These are phyloP conservation scores for Ophiocytium majus DNA, from an alignment of 352 stramenopile genomes.

Conservation along the genomic window DNA sequence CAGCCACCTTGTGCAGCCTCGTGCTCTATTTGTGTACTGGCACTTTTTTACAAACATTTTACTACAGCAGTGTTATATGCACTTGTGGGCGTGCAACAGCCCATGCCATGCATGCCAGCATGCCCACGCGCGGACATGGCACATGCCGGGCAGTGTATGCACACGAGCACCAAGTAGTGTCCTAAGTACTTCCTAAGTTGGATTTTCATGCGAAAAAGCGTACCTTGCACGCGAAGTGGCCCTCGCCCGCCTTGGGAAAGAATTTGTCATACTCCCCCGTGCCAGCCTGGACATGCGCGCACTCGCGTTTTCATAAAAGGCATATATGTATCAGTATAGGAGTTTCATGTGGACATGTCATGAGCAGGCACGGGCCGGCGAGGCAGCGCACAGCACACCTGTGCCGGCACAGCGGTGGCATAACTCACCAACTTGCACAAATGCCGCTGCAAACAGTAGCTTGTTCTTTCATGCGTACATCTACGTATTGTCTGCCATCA, in stretches of 20 bases:
- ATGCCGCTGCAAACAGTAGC: neutral
- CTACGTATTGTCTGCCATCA: too few species aligned
- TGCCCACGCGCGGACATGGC: too few species aligned
- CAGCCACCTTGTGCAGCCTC: too few species aligned
- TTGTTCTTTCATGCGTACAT: neutral
- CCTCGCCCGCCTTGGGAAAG: slow-evolving; percentile 44
- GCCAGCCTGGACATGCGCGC: slow-evolving; percentile 25
- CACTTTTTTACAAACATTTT: too few species aligned
- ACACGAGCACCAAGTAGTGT: too few species aligned
- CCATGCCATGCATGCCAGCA: too few species aligned
- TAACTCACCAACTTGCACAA: neutral
- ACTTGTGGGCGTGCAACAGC: too few species aligned
- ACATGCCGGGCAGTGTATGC: too few species aligned
- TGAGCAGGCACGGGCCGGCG: neutral
- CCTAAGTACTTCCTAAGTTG: too few species aligned
- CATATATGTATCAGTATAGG: neutral
- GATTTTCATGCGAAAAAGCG: too few species aligned
- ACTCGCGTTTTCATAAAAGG: neutral
- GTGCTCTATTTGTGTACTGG: too few species aligned
- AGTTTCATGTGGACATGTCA: neutral
- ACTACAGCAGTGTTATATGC: too few species aligned
- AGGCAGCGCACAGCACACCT: neutral
- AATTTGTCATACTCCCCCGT: slow-evolving; percentile 53
- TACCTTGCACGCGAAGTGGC: slow-evolving; percentile 53
- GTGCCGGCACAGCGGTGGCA: neutral